Conservation (phyloP, 352 stramenopile species). For the Globisporangium radiosum region DNA sequence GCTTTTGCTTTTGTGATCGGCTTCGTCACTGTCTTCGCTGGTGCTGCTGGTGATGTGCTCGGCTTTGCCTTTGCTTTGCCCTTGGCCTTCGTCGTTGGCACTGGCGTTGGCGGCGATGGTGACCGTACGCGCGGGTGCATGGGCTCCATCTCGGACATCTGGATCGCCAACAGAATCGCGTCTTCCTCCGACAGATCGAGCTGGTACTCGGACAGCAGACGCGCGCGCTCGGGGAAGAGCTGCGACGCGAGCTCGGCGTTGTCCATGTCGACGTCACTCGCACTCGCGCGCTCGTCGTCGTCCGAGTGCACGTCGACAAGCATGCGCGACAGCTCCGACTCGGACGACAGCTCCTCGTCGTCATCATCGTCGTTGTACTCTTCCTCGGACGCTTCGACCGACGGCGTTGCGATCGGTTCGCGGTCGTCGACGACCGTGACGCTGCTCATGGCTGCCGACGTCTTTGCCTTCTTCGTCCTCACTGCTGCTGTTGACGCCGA, state of each 20-base stretch:
- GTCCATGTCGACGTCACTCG: slow-evolving; percentile 31
- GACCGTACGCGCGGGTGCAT: no score
- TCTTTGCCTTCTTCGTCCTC: not conserved
- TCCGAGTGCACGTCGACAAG: slow-evolving; percentile 54
- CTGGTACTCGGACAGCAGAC: slow-evolving; percentile 31
- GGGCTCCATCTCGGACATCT: slow-evolving; percentile 37
- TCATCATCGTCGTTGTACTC: slow-evolving; percentile 35
- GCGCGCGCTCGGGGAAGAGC: slow-evolving; percentile 25
- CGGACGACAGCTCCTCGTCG: slow-evolving; percentile 16
- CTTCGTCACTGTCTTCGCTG: no score
- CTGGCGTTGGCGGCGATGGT: not conserved
- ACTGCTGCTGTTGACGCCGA: not conserved
- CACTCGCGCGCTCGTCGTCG: slow-evolving; percentile 45
- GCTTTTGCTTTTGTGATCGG: not conserved
- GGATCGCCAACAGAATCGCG: slow-evolving; percentile 32
- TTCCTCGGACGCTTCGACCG: slow-evolving; percentile 15
- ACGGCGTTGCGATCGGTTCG: slow-evolving; percentile 1
- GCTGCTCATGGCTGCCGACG: not conserved
- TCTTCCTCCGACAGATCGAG: slow-evolving; percentile 38
- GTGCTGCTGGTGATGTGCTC: not conserved
- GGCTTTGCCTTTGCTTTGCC: not conserved
- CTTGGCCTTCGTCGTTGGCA: slow-evolving; percentile 1
- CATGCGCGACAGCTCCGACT: slow-evolving; percentile 27
- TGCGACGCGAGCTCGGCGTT: slow-evolving; percentile 20
- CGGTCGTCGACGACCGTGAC: not conserved